phyloP scores from a whole-genome alignment of 2,329 filamentous ascomycete species.

The Curvularia lunata region DNA sequence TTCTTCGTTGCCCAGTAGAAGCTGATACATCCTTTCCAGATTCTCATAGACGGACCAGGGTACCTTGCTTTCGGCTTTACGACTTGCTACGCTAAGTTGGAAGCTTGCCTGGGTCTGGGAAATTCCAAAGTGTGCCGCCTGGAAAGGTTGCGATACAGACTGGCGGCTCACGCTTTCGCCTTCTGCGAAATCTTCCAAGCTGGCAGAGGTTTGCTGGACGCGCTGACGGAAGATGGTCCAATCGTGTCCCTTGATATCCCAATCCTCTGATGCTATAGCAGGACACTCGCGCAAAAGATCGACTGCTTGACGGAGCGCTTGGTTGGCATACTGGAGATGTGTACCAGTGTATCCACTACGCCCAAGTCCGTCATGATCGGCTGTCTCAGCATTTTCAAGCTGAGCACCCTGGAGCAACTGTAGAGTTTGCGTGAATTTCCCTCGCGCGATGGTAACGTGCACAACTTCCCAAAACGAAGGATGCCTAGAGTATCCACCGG shows the following conservation, averaged over 20 bases:
- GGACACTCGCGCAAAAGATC: constrained; percentile 77
- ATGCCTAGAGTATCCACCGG: constrained; percentile 77
- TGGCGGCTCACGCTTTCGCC: constrained; percentile 64
- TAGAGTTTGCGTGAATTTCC: constrained; percentile 71
- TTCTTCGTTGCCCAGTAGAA: constrained; percentile 76
- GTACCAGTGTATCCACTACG: constrained; percentile 73
- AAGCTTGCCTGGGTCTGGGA: constrained; percentile 59
- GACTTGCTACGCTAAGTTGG: constrained; percentile 70
- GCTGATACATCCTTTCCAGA: constrained; percentile 78
- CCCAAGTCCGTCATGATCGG: constrained; percentile 66
- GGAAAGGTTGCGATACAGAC: constrained; percentile 54
- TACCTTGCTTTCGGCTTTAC: constrained; percentile 81
- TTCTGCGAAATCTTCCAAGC: constrained; percentile 80
- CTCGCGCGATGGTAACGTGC: constrained; percentile 72
- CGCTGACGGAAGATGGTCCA: constrained; percentile 86
- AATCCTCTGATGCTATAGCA: constrained; percentile 68
- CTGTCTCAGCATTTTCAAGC: constrained; percentile 75
- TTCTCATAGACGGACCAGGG: constrained; percentile 92
- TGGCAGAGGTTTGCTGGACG: constrained; percentile 70
- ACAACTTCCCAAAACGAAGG: constrained; percentile 84
- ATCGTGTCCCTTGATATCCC: constrained; percentile 81
- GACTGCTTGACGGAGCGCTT: constrained; percentile 71
- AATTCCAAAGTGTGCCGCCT: constrained; percentile 49
- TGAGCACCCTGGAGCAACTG: constrained; percentile 74
- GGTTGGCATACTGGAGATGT: constrained; percentile 78